Percentiles rank a stretch among this genome's conserved stretches.
Conservation (phyloP, 768 basidiomycete species). For the Boletellus emodensis region DNA sequence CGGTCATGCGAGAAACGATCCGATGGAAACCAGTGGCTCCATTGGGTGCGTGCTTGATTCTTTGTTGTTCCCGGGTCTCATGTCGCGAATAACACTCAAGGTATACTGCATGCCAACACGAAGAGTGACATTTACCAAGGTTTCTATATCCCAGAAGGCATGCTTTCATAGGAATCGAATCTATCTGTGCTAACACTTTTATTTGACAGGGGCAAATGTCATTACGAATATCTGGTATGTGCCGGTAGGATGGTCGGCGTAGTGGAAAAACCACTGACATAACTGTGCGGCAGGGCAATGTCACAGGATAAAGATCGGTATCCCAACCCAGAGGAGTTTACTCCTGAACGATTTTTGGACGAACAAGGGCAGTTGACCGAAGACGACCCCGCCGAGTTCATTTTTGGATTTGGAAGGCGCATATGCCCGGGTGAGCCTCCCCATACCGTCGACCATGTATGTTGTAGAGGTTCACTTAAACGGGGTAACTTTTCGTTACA, state of each 20-base stretch:
- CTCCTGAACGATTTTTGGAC: conserved; percentile 13
- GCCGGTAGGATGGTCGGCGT: not conserved
- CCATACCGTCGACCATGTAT: too few relatives aligned
- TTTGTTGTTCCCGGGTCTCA: not conserved
- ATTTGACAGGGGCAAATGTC: conserved; percentile 4
- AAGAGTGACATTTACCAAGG: conserved; percentile 38
- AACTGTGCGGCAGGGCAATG: not conserved
- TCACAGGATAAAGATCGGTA: conserved; percentile 5
- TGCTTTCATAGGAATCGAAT: not conserved
- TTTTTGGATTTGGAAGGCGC: conserved; percentile 11
- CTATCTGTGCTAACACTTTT: not conserved
- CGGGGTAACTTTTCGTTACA: too few relatives aligned
- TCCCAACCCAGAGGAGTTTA: conserved; percentile 9
- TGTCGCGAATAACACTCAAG: not conserved
- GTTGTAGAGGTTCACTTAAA: too few relatives aligned
- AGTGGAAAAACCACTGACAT: not conserved
- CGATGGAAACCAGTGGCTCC: conserved; percentile 7
- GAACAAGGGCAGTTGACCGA: not conserved
- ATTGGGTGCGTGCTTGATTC: not conserved
- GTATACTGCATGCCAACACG: conserved; percentile 23
- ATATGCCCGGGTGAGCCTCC: conserved; percentile 1
- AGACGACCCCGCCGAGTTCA: conserved; percentile 1
- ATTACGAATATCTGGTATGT: conserved; percentile 7
- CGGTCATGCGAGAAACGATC: conserved; percentile 5
- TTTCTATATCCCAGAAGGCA: conserved; percentile 50